Evolutionary conservation across 257 asterid genomes (phyloP), one percentile per base, ranked within the genome.

Genomic region (Capsicum baccatum): DNA sequence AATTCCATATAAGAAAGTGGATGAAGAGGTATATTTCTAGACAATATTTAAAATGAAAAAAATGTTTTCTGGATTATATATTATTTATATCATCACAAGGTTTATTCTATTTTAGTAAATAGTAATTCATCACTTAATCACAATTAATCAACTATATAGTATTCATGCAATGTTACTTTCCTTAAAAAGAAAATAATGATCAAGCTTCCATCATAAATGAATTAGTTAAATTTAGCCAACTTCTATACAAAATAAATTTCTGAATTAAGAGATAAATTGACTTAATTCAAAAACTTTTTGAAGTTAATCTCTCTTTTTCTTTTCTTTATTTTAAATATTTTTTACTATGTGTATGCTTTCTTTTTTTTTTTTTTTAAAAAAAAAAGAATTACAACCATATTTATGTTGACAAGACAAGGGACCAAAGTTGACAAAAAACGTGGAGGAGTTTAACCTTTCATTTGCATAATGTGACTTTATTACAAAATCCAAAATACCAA

Each of bases 381-480:
- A 21, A 26, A 26, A 39, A 84, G 44, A 14, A 13, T 63, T 48
- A 19, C 39, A n/a, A 47, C 56, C 76, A 39, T 79, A 39, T 57
- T 42, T 57, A 16, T 63, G 59, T 79, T 21, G 73, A 79, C 84
- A 39, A 63, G 26, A 76, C 63, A 54, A 78, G 64, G 48, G 81
- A 78, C 64, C 26, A 76, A 76, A 76, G 81, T 76, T 52, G 48
- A 76, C 81, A 76, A 76, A 21, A 54, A 76, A 52, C 64, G 71
- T 37, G 81, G 19, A 3, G 62, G 56, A 67, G 54, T 56, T 55
- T 17, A 10, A 44, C 76, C 44, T 78, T 58, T 21, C 11, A 54
- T 57, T 85, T 56, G 52, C 44, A 48, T 82, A 8, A 8, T 33
- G 35, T 50, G 78, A 83, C 59, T 62, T 82, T 76, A 50, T 69